These are phyloP conservation scores for Paulownia fortunei DNA, from an alignment of 257 asterid species.

Conservation along the genomic window DNA sequence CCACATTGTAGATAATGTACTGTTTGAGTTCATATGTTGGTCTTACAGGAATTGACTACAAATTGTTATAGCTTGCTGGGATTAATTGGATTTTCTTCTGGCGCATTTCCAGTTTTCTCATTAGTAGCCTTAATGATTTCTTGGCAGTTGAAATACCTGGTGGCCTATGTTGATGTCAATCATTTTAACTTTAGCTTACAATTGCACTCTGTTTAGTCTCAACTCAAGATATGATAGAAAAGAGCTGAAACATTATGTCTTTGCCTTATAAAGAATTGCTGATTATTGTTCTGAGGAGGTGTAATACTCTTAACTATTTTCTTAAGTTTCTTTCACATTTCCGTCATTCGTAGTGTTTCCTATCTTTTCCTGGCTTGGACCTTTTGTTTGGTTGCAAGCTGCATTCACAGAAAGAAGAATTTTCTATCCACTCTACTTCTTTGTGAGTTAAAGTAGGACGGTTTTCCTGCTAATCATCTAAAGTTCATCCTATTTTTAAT, in stretches of 20 bases:
- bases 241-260: background rate
- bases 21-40: constrained; percentile 14
- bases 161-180: too few species aligned
- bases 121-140: too few species aligned
- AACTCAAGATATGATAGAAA: too few species aligned
- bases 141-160: too few species aligned
- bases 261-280: background rate
- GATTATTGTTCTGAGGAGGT: background rate
- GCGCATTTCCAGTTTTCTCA: too few species aligned
- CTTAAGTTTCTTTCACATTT: background rate
- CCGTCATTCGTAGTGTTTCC: background rate
- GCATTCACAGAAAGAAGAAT: background rate
- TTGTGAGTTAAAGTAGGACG: background rate
- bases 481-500: background rate
- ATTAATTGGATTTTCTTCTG: too few species aligned
- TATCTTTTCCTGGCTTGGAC: background rate
- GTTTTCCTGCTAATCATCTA: background rate
- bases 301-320: background rate
- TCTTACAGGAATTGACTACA: constrained; percentile 23
- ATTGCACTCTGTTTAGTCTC: background rate
- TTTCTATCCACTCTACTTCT: background rate
- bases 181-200: background rate
- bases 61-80: too few species aligned
- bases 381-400: background rate
- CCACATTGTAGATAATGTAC: constrained; percentile 46